Conservation (phyloP, 768 basidiomycete species). For the Podaxis mareebaensis region DNA sequence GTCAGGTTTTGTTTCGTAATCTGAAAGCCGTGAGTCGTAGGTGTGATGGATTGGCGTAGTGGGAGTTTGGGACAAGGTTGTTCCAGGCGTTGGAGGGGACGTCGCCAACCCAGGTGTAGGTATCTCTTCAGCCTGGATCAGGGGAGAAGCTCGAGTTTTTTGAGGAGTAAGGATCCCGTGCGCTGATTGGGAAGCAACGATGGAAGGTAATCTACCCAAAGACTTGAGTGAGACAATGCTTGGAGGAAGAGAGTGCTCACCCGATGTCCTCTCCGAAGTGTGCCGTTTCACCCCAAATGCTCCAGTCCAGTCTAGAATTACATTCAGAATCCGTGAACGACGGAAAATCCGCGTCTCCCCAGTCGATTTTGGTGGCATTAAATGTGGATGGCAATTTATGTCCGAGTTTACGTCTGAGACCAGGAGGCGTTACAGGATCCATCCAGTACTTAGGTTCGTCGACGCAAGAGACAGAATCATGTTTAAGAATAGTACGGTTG, state of each 20-base stretch:
- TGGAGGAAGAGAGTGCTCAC: constrained; percentile 1
- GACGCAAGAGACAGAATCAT: background rate
- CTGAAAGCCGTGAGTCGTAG: constrained; percentile 31
- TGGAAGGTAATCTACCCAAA: background rate
- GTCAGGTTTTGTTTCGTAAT: constrained; percentile 26
- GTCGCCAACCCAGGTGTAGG: constrained; percentile 47
- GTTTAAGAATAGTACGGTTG: background rate
- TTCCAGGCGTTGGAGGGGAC: constrained; percentile 53
- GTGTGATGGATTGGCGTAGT: constrained; percentile 46
- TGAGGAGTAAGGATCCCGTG: background rate
- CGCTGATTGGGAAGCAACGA: constrained; percentile 6
- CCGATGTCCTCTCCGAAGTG: constrained; percentile 12
- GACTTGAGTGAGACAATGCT: background rate
- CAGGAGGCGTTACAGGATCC: constrained; percentile 1
- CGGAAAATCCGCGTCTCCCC: constrained; percentile 38
- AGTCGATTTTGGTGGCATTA: constrained; percentile 21
- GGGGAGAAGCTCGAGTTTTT: background rate
- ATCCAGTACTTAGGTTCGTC: background rate
- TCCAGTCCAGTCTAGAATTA: constrained; percentile 25
- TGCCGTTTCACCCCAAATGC: constrained; percentile 26
- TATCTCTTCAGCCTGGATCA: constrained; percentile 20
- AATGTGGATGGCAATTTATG: background rate
- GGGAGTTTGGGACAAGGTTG: constrained; percentile 48
- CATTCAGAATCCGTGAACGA: constrained; percentile 31
- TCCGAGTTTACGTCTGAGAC: background rate